Conservation (phyloP, 129 eudicot species). For the Pseudognaphalium luteoalbum region DNA sequence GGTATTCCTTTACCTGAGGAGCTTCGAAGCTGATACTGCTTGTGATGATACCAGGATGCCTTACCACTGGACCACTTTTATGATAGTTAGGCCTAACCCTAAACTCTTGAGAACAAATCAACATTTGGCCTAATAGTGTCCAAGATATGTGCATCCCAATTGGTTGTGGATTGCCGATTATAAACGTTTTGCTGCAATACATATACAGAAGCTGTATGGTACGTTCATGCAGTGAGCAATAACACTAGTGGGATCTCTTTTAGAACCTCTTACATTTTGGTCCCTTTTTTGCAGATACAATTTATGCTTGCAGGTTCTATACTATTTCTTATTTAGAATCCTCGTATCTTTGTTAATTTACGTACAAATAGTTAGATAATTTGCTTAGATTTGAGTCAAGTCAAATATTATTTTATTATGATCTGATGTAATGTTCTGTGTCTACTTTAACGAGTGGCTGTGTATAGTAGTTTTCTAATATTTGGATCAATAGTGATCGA, state of each 20-base stretch:
- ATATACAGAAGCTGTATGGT: slow-evolving; percentile 20
- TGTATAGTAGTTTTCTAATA: background rate
- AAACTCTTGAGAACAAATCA: background rate
- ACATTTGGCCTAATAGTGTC: background rate
- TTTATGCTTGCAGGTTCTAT: slow-evolving; percentile 23
- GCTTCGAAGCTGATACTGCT: too few relatives aligned
- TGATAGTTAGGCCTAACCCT: background rate
- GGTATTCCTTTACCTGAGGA: too few relatives aligned
- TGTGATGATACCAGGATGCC: too few relatives aligned
- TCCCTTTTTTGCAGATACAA: slow-evolving; percentile 30
- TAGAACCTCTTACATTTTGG: slow-evolving; percentile 29
- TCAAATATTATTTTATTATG: background rate
- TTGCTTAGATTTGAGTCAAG: background rate
- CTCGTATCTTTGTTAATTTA: background rate
- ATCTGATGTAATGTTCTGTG: background rate
- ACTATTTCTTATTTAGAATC: background rate
- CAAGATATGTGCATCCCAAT: background rate
- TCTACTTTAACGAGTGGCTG: background rate
- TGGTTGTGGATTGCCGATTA: background rate
- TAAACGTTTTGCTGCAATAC: background rate
- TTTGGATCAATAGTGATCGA: background rate
- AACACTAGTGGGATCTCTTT: slow-evolving; percentile 20
- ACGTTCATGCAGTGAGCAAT: slow-evolving; percentile 28
- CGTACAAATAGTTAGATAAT: background rate
- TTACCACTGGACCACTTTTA: too few relatives aligned